These are phyloP conservation scores for Nicotiana knightiana DNA, from an alignment of 257 asterid species.

Conservation along the genomic window DNA sequence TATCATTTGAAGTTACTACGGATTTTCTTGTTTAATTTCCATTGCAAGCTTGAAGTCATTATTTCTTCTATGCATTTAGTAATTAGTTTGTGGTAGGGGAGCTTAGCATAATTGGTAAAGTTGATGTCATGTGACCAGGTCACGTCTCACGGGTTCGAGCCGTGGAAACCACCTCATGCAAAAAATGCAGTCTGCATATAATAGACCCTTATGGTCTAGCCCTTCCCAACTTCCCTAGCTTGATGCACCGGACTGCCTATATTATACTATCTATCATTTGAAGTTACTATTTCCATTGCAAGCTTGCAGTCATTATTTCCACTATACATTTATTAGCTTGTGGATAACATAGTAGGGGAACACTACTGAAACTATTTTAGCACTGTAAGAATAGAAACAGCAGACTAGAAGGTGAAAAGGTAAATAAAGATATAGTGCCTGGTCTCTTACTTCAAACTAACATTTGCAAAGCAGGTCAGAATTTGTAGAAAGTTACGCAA, in stretches of 20 bases:
- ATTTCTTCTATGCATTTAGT: too few species aligned
- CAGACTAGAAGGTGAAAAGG: not conserved
- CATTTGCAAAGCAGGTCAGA: conserved; percentile 40
- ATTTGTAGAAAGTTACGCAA: conserved; percentile 33
- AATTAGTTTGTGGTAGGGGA: too few species aligned
- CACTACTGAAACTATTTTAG: not conserved
- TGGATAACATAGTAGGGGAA: not conserved
- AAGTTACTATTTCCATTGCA: not conserved
- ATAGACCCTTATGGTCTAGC: too few species aligned
- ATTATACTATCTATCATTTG: too few species aligned
- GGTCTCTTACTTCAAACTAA: conserved; percentile 12
- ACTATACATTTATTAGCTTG: not conserved
- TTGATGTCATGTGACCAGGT: too few species aligned
- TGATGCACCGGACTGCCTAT: too few species aligned
- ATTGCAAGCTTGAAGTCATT: too few species aligned
- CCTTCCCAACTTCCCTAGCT: too few species aligned
- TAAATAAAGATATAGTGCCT: not conserved
- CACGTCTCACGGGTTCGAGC: too few species aligned
- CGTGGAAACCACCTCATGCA: too few species aligned
- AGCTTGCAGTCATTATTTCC: not conserved
- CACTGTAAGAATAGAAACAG: not conserved
- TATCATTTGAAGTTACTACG: not conserved
- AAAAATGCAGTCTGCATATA: too few species aligned
- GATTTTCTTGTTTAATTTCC: not conserved
- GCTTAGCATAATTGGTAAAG: too few species aligned